Evolutionary conservation across 2,329 filamentous ascomycete genomes (phyloP), one percentile per base, ranked within the genome.

Genomic region (Penicillium sp.): DNA sequence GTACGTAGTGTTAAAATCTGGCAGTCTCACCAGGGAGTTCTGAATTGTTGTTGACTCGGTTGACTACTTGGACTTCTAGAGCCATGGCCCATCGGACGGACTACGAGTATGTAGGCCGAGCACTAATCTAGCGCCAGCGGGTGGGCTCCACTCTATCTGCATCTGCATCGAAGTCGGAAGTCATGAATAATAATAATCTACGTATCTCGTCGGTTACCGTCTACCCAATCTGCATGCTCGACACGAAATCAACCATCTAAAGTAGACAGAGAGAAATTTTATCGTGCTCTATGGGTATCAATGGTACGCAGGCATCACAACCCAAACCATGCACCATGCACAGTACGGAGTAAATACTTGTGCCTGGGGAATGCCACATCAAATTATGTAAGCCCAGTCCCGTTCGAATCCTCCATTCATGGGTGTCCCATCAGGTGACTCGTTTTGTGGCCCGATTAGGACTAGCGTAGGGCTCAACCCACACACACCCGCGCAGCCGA

Each of bases 401-500:
- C 31, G 10, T 14, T 28, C 12, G 17, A 14, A 17, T 39, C 12
- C 15, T 35, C 49, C 34, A 39, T n/a, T 28, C 15, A 38, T 20
- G 48, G 17, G 55, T 45, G 4, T 22, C 43, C 15, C 37, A 42
- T 58, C 62, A 65, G 49, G 60, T 65, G 62, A 58, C 43, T 57
- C 42, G 31, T 17, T 22, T 3, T 37, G 4, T 10, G 43, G 45
- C 69, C 68, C 3, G 54, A 69, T 68, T 6, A 7, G 67, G 67
- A 60, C 62, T 78, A 78, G 76, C 61, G 72, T 79, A 79, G 76
- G 76, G 76, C 75, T 77, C 71, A 77, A 72, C 76, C 75, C 76
- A 70, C 76, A 76, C 76, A 76, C 73, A 65, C 75, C 72, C 66
- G 69, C 70, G 71, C 68, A 71, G 72, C 71, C 72, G 71, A 75